Evolutionary conservation across 768 basidiomycete genomes (phyloP).

Genomic region (Leccinellum luteum): DNA sequence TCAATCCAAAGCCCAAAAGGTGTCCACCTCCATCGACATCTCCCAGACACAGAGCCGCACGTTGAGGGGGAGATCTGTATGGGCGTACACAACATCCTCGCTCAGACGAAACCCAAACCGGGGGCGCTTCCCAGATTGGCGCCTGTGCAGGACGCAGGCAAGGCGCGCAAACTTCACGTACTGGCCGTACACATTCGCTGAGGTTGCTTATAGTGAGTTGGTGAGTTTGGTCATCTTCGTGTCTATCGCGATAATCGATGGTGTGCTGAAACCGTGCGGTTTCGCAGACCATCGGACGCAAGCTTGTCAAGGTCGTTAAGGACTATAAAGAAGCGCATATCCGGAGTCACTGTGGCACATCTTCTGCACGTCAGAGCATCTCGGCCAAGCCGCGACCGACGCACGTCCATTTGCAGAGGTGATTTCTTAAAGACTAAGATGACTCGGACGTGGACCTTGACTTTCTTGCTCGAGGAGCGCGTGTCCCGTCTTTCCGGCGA

Average conservation of each 20-base stretch:
- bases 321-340: slow-evolving; percentile 74
- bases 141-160: slow-evolving; percentile 30
- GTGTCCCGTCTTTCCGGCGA: slow-evolving; percentile 36
- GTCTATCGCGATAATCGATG: neutral
- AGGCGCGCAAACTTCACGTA: slow-evolving; percentile 43
- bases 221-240: slow-evolving; percentile 42
- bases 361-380: slow-evolving; percentile 24
- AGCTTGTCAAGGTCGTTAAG: slow-evolving; percentile 78
- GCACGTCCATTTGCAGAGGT: slow-evolving; percentile 62
- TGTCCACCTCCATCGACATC: slow-evolving; percentile 29
- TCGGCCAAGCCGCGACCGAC: slow-evolving; percentile 33
- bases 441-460: slow-evolving; percentile 80
- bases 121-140: too few relatives aligned
- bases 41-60: slow-evolving; percentile 35
- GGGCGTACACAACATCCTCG: slow-evolving; percentile 61
- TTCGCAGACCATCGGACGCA: slow-evolving; percentile 70
- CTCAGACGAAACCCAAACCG: slow-evolving; percentile 50
- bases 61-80: slow-evolving; percentile 55
- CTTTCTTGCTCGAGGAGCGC: slow-evolving; percentile 56
- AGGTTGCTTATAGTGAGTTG: slow-evolving; percentile 64
- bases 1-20: slow-evolving; percentile 38
- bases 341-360: slow-evolving; percentile 31
- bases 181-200: slow-evolving; percentile 72
- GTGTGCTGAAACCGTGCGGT: slow-evolving; percentile 6
- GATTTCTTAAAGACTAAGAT: slow-evolving; percentile 42